Conservation (phyloP, 257 asterid genomes). For the Rehmannia glutinosa region DNA sequence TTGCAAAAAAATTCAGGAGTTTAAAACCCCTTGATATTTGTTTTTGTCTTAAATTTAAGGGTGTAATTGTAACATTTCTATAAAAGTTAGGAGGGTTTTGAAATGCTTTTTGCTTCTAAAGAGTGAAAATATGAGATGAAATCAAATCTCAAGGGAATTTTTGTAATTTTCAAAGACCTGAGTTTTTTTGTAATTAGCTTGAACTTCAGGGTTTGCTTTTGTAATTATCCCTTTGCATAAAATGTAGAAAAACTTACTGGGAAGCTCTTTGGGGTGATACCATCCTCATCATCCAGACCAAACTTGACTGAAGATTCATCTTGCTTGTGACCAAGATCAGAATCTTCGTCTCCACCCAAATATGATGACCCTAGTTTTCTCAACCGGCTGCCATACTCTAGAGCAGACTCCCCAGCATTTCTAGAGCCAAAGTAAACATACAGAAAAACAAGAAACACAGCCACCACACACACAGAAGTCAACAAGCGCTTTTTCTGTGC, state of each 20-base stretch:
- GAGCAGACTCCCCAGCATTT: constrained; percentile 61
- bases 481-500: constrained; percentile 63
- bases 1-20: neutral
- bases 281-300: constrained; percentile 57
- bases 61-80: too few relatives aligned
- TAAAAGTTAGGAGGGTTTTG: too few relatives aligned
- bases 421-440: constrained; percentile 65
- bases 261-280: constrained; percentile 50
- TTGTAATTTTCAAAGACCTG: neutral
- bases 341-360: constrained; percentile 74
- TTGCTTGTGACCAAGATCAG: constrained; percentile 56
- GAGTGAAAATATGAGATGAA: too few relatives aligned
- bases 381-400: constrained; percentile 82
- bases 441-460: constrained; percentile 44
- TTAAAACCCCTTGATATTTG: neutral
- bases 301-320: constrained; percentile 46
- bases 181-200: neutral
- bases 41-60: neutral
- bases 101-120: too few relatives aligned
- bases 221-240: neutral
- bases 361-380: constrained; percentile 77
- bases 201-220: neutral
- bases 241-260: constrained; percentile 46
- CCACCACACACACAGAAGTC: constrained; percentile 46
- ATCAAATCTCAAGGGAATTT: neutral